These are phyloP conservation scores for Coix lacrymajobi DNA, from an alignment of 176 grass and related monocot species.

Conservation along the genomic window DNA sequence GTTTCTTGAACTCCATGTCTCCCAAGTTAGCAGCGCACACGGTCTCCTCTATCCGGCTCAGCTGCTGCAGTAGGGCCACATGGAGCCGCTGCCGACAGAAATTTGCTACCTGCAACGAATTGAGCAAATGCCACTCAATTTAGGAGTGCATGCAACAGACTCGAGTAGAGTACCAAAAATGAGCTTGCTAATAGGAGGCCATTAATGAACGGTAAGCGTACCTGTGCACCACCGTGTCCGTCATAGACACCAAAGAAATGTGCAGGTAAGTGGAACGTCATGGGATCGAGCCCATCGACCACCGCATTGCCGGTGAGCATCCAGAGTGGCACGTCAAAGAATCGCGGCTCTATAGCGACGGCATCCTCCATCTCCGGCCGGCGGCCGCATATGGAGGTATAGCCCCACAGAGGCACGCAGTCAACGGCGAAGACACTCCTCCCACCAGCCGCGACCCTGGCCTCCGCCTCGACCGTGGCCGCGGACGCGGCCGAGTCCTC, in stretches of 20 bases:
- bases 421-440: conserved; percentile 60
- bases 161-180: neutral
- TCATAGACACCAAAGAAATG: conserved; percentile 94
- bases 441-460: conserved; percentile 31
- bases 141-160: neutral
- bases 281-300: conserved; percentile 52
- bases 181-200: neutral
- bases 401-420: conserved; percentile 72
- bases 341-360: conserved; percentile 29
- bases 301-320: conserved; percentile 51
- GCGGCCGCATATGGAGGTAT: conserved; percentile 53
- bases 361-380: conserved; percentile 77
- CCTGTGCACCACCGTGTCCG: conserved; percentile 69
- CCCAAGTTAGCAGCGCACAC: conserved; percentile 11
- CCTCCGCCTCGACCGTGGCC: conserved; percentile 42
- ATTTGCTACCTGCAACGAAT: conserved; percentile 54
- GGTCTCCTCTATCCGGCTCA: conserved; percentile 31
- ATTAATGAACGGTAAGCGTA: neutral
- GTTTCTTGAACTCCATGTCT: conserved; percentile 50
- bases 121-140: conserved; percentile 6
- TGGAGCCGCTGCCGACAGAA: conserved; percentile 69
- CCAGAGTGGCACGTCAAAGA: conserved; percentile 65
- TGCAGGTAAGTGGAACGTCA: conserved; percentile 42
- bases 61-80: conserved; percentile 45
- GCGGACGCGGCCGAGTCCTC: conserved; percentile 32